phyloP scores from a whole-genome alignment of 768 basidiomycete species.

The Leccinum olivaceopallidum region DNA sequence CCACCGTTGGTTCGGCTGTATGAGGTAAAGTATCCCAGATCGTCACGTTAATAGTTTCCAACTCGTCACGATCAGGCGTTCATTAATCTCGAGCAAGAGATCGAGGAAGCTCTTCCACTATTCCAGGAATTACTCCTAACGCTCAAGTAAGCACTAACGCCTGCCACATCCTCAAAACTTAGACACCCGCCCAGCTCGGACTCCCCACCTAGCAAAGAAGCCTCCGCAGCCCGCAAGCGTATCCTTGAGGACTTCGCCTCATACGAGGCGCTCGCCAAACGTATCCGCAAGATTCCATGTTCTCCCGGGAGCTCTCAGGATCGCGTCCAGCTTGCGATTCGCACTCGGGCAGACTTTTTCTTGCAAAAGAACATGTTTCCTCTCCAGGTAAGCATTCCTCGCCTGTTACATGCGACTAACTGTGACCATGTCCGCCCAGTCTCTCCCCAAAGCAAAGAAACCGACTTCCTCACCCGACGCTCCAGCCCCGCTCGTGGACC shows the following conservation, averaged over 20 bases:
- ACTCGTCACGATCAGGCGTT: constrained; percentile 50
- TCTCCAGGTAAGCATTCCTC: constrained; percentile 24
- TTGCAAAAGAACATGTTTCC: constrained; percentile 88
- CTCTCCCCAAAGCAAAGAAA: constrained; percentile 50
- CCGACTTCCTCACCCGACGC: constrained; percentile 13
- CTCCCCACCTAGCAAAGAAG: constrained; percentile 65
- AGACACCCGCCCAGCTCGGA: constrained; percentile 31
- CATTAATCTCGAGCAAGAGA: constrained; percentile 77
- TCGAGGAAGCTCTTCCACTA: constrained; percentile 83
- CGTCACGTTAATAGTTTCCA: not conserved
- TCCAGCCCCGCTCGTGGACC: constrained; percentile 44
- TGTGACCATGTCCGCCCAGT: constrained; percentile 29
- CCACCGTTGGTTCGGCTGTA: constrained; percentile 72
- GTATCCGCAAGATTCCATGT: constrained; percentile 73
- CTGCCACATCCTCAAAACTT: constrained; percentile 14
- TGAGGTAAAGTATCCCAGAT: constrained; percentile 45
- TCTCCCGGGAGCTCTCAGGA: constrained; percentile 74
- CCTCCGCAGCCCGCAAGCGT: constrained; percentile 70
- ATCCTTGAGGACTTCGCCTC: constrained; percentile 84
- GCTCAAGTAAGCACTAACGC: constrained; percentile 48
- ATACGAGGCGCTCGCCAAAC: constrained; percentile 87
- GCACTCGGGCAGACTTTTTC: constrained; percentile 74
- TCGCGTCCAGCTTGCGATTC: constrained; percentile 80
- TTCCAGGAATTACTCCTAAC: constrained; percentile 84
- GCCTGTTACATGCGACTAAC: not conserved